Evolutionary conservation across 75 land plant genomes (phyloP).

Genomic region (Azolla pinnata): DNA sequence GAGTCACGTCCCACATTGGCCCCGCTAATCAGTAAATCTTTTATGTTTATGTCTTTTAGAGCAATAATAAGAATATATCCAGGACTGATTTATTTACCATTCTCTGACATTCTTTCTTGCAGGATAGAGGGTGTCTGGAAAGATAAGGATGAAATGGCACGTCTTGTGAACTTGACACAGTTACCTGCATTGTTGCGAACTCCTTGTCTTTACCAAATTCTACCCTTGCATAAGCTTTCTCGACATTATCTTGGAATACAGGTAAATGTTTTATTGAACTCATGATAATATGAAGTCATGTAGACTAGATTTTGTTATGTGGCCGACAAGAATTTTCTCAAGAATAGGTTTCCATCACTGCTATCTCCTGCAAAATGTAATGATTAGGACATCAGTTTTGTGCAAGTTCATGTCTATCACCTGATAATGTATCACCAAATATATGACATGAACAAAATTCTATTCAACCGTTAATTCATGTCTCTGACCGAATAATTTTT

Average conservation of each 20-base stretch:
- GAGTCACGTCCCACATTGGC: conserved; percentile 5
- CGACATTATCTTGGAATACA: not conserved
- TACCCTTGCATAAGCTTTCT: conserved; percentile 6
- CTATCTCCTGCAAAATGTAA: not conserved
- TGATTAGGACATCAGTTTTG: not conserved
- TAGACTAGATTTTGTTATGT: too few species aligned
- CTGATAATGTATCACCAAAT: too few species aligned
- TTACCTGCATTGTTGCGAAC: conserved; percentile 17
- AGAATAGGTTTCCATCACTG: not conserved
- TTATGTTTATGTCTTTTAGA: too few species aligned
- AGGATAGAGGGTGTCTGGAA: conserved; percentile 21
- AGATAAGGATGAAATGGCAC: conserved; percentile 10
- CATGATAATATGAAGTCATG: too few species aligned
- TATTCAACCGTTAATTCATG: not conserved
- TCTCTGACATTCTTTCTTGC: not conserved
- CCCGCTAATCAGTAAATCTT: not conserved
- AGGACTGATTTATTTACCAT: not conserved
- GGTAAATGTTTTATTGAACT: too few species aligned
- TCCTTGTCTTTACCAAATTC: conserved; percentile 13
- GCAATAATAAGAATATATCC: too few species aligned
- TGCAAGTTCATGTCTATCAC: too few species aligned
- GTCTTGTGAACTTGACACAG: conserved; percentile 11
- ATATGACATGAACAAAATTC: too few species aligned
- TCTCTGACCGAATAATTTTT: not conserved
- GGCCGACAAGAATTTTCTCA: too few species aligned